phyloP scores from a whole-genome alignment of 306 rosid species.

The Vicia villosa region DNA sequence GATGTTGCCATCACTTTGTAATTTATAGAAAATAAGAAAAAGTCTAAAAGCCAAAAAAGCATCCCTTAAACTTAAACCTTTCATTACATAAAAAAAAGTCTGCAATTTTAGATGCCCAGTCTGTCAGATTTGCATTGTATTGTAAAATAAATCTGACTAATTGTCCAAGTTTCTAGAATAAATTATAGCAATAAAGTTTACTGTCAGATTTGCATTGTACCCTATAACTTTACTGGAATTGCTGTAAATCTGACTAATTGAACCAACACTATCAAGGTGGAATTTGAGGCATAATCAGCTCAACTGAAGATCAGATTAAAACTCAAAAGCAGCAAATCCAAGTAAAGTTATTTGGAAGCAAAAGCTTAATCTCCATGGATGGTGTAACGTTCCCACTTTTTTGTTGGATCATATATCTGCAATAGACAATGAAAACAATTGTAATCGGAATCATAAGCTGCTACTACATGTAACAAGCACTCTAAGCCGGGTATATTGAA shows the following conservation, averaged over 20 bases:
- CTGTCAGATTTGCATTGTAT: not conserved
- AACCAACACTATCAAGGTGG: not conserved
- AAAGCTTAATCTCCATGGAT: constrained; percentile 68
- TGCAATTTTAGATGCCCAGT: not conserved
- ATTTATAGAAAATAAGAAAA: not conserved
- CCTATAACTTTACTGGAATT: no score
- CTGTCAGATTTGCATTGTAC: no score
- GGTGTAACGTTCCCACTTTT: constrained; percentile 73
- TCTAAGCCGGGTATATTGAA: not conserved
- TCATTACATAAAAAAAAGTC: not conserved
- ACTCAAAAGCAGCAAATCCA: constrained; percentile 18
- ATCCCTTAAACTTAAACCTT: not conserved
- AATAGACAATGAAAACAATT: not conserved
- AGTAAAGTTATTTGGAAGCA: constrained; percentile 1
- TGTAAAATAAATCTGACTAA: not conserved
- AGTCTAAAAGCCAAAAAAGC: not conserved
- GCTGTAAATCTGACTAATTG: not conserved
- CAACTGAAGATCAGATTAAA: not conserved
- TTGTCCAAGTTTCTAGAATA: not conserved
- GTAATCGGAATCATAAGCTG: not conserved
- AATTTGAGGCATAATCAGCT: not conserved
- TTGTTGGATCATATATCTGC: constrained; percentile 67
- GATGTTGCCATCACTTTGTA: no score
- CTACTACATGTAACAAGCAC: not conserved
- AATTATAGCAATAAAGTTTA: not conserved